Base-by-base conservation (phyloP, 805 yeast species). In the Metschnikowia koreensis region DNA sequence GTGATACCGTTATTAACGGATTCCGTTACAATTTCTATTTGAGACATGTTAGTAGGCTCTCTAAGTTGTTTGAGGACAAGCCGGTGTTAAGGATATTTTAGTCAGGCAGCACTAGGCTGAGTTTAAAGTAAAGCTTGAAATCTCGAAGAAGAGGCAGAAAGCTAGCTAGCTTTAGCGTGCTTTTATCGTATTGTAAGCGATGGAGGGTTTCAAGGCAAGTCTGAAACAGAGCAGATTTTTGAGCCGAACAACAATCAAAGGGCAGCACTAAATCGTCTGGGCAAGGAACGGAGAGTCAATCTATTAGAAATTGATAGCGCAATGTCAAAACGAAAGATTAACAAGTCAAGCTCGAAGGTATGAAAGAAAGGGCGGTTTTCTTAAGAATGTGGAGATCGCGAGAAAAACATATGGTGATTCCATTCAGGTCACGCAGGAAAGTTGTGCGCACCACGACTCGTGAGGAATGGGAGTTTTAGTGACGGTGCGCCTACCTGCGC, bases 1-100 rank as follows among this genome's bases (percentile, higher is more conserved):
- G 86, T 81, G 63, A 79, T 84, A 40, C 93, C 92, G 60, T 86
- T 86, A 60, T 80, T 81, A 52, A 84, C 94, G 49, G 77, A 81
- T 66, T 87, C 91, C 47, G 82, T 78, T 38, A 83, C 68, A 44
- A 75, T 68, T 59, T 75, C 80, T 69, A 72, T 67, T 67, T 70
- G 70, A 47, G 75, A 70, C 76, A 73, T 73, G 73, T 68, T 69
- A 69, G 74, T 69, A 68, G 38, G 33, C 16, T 44, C 13, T 34
- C 17, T 37, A 27, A 15, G 8, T 26, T 22, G 27, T n/a, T 22
- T 16, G 46, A n/a, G 33, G 22, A 22, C 22, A 22, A 22, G 22
- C 12, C 22, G 38, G 28, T 22, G 9, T 17, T 17, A 40, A 22
- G 38, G 22, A 4, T 22, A 22, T 22, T 3, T 22, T 22, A 22